Base-by-base conservation (phyloP, 306 rosid genomes). In the Elaeagnus macrophylla region DNA sequence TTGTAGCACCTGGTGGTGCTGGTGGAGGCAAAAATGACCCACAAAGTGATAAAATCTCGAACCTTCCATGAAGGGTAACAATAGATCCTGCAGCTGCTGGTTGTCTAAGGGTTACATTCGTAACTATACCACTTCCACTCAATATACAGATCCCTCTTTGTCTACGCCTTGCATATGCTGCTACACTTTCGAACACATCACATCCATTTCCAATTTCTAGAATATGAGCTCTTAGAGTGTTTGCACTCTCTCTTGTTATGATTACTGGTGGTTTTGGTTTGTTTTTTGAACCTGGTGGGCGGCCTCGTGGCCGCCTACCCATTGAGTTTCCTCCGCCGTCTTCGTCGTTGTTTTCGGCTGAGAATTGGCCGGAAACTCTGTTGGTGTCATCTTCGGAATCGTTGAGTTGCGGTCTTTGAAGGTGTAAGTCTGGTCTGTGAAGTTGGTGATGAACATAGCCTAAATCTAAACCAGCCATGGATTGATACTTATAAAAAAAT, bases 381-480 rank as follows among this genome's bases (percentile, higher is more conserved):
- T 56, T 48, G 18, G 64, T 12, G 47, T 62, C 79, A 0, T 78
- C 81, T 14, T 73, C 77, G 9, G 76, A 71, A 43, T 72, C 73
- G 9, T 48, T 72, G 1, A 66, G 77, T 0, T 65, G 91, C 4
- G 32, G 32, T 8, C 56, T 61, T 36, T 76, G 95, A 16, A 76
- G 83, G 72, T 79, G 72, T 65, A 84, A 78, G 62, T 81, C 81
- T 13, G 68, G 74, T 47, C 72, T 76, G 53, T 78, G 95, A 37
- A 83, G 86, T 52, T 64, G 81, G 60, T 25, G 32, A 25, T 80
- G 94, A 62, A 79, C 70, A 61, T 76, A 89, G 68, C 89, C 84
- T 82, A 89, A 85, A 85, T 82, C 95, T 73, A 82, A 62, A 79
- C 94, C 97, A 63, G 97, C 97, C 97, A 89, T 89, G 67, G 73